Base-by-base conservation (phyloP, 768 basidiomycete genomes). In the Suillus subalutaceus region DNA sequence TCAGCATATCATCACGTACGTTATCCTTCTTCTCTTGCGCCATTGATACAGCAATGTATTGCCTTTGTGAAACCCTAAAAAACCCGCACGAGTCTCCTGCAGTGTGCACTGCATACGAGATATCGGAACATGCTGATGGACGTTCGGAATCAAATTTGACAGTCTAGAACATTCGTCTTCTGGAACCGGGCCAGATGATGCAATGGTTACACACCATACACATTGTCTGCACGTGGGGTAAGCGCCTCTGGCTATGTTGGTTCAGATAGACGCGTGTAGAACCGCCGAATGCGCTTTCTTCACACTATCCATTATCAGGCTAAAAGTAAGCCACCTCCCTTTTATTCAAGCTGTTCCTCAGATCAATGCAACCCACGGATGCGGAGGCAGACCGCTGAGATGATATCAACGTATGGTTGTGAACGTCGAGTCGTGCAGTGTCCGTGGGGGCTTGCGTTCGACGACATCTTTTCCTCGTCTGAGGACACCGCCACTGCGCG, bases 381-480 rank as follows among this genome's bases (percentile, higher is more conserved):
- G 98, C 82, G 48, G 98, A 82, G 6, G 92, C 93, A 32, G 94
- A 94, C 38, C 90, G 88, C 66, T 90, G 89, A 8, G 90, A 86
- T 0, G 87, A 79, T 35, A 92, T 79, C 4, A 92, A 90, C 0
- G 90, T 90, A 70, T 93, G 90, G 0, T 97, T 99, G 62, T 97
- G 79, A 99, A 99, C 5, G 84, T 83, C 0, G 95, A 94, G 72
- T 99, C 96, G 75, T 93, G 77, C 23, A 86, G 26, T 80, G 43
- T 35, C 6, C 4, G 20, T 12, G 98, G 85, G 50, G 98, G 81
- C 71, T 93, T 91, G 64, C 83, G 83, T 78, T 99, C 95, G 67
- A 98, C 81, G 1, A 81, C 69, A 52, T 98, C 83, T 58, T 96
- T 65, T 97, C 97, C 78, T 99, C 96, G 67, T 96, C 92, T 0